Percentiles rank a stretch among this genome's conserved stretches.
Evolutionary conservation across 1,284 basidiomycete genomes (phyloP).

Genomic region (Chiua sp.): DNA sequence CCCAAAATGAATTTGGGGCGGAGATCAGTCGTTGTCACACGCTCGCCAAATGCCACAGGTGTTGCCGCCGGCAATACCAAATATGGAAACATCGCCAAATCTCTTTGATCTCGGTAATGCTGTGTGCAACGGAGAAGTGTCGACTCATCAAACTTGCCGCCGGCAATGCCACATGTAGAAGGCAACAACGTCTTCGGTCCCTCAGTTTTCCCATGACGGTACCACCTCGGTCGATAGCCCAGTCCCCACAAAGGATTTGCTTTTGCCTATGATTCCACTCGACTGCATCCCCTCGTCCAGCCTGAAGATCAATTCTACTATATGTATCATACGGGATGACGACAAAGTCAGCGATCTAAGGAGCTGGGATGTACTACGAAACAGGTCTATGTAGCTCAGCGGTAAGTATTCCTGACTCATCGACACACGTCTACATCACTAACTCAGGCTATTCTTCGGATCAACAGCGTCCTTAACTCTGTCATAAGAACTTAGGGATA

Average conservation of each 20-base stretch:
- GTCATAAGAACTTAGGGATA: constrained; percentile 96
- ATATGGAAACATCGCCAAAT: too few relatives aligned
- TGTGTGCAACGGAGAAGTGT: too few relatives aligned
- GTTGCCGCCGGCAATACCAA: too few relatives aligned
- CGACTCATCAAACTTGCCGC: constrained; percentile 22
- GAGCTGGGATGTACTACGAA: constrained; percentile 94
- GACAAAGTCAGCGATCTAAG: constrained; percentile 88
- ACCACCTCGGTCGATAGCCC: constrained; percentile 52
- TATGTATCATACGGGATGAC: constrained; percentile 90
- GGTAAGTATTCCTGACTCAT: constrained; percentile 67
- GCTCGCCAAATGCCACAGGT: too few relatives aligned
- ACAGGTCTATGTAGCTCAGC: constrained; percentile 97
- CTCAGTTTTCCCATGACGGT: constrained; percentile 54
- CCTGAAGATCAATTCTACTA: constrained; percentile 92
- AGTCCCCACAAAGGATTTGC: constrained; percentile 82
- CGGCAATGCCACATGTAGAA: constrained; percentile 16
- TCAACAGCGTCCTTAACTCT: constrained; percentile 97
- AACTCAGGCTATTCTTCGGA: constrained; percentile 74
- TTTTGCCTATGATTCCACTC: constrained; percentile 88
- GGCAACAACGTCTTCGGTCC: constrained; percentile 42
- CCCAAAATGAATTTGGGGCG: too few relatives aligned
- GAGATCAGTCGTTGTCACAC: too few relatives aligned
- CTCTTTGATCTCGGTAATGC: too few relatives aligned
- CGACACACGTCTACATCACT: constrained; percentile 52
- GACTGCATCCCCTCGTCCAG: constrained; percentile 89